These are phyloP conservation scores for Verticillium klebahnii DNA, from an alignment of 2,329 filamentous ascomycete genomes.

Conservation along the genomic window DNA sequence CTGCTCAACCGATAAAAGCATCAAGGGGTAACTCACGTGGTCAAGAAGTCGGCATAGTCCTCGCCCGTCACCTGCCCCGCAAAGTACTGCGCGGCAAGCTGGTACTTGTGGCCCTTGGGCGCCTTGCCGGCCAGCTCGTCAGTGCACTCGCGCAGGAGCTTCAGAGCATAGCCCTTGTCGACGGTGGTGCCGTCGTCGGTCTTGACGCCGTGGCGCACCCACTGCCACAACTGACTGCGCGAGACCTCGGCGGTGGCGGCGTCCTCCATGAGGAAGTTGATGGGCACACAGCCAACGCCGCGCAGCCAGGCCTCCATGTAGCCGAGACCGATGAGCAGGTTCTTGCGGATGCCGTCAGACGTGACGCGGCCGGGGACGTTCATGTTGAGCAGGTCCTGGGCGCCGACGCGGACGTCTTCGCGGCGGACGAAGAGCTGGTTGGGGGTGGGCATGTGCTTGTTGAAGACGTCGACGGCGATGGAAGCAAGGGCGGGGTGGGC, in stretches of 20 bases:
- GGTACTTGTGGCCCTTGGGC: constrained; percentile 85
- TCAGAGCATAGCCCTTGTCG: constrained; percentile 86
- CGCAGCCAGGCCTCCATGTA: constrained; percentile 99
- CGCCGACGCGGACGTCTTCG: constrained; percentile 81
- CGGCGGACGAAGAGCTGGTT: constrained; percentile 85
- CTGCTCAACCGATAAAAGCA: background rate
- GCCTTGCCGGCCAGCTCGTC: constrained; percentile 70
- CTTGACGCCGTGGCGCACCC: constrained; percentile 69
- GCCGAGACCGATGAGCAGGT: constrained; percentile 89
- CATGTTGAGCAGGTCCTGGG: constrained; percentile 95
- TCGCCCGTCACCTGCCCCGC: constrained; percentile 90
- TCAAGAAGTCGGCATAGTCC: constrained; percentile 96
- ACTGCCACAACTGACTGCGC: constrained; percentile 94
- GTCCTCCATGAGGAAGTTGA: constrained; percentile 98
- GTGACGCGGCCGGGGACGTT: constrained; percentile 91
- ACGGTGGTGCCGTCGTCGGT: constrained; percentile 88
- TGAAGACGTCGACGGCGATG: constrained; percentile 83
- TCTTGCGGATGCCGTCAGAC: constrained; percentile 94
- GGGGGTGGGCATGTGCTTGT: constrained; percentile 88
- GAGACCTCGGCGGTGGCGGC: constrained; percentile 96
- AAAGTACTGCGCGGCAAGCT: constrained; percentile 89
- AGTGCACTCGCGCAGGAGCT: constrained; percentile 81
- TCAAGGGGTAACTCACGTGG: constrained; percentile 50
- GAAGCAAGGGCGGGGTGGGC: constrained; percentile 79
- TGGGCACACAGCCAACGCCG: constrained; percentile 91